Evolutionary conservation across 768 basidiomycete species (phyloP).

Genomic region (Macrolepiota fuliginosa): DNA sequence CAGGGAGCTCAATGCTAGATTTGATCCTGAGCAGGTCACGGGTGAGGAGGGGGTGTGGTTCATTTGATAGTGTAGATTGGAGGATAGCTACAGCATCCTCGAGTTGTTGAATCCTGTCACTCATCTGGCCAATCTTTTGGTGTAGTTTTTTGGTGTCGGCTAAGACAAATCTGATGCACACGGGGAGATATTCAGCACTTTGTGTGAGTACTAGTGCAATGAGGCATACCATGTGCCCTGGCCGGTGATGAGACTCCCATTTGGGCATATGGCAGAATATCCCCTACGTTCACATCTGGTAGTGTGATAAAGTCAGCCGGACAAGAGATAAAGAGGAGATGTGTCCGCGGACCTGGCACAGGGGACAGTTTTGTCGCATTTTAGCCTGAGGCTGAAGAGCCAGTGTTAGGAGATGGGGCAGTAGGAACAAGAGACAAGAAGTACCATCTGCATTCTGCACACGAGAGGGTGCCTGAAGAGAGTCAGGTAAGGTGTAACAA

Average conservation of each 20-base stretch:
- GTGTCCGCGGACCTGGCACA: slow-evolving; percentile 44
- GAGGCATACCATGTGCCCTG: slow-evolving; percentile 71
- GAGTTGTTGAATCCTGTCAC: slow-evolving; percentile 66
- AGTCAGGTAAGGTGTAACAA: neutral
- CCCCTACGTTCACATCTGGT: slow-evolving; percentile 66
- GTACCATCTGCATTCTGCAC: slow-evolving; percentile 65
- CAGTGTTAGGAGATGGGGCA: too few species aligned
- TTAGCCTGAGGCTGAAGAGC: slow-evolving; percentile 57
- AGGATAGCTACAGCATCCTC: slow-evolving; percentile 64
- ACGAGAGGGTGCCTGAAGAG: slow-evolving; percentile 44
- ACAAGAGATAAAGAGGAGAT: neutral
- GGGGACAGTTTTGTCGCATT: slow-evolving; percentile 72
- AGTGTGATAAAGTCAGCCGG: neutral
- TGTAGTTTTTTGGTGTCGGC: slow-evolving; percentile 72
- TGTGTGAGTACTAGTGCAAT: too few species aligned
- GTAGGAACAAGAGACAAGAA: too few species aligned
- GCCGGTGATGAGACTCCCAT: slow-evolving; percentile 73
- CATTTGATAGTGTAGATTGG: slow-evolving; percentile 46
- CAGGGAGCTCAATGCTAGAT: slow-evolving; percentile 65
- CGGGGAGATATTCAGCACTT: too few species aligned
- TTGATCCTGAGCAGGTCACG: slow-evolving; percentile 64
- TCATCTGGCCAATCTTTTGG: slow-evolving; percentile 65
- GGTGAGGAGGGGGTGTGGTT: slow-evolving; percentile 57
- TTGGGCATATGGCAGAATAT: slow-evolving; percentile 76
- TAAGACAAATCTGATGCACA: slow-evolving; percentile 70